phyloP scores from a whole-genome alignment of 2,329 filamentous ascomycete species.

The Venturia asperata region DNA sequence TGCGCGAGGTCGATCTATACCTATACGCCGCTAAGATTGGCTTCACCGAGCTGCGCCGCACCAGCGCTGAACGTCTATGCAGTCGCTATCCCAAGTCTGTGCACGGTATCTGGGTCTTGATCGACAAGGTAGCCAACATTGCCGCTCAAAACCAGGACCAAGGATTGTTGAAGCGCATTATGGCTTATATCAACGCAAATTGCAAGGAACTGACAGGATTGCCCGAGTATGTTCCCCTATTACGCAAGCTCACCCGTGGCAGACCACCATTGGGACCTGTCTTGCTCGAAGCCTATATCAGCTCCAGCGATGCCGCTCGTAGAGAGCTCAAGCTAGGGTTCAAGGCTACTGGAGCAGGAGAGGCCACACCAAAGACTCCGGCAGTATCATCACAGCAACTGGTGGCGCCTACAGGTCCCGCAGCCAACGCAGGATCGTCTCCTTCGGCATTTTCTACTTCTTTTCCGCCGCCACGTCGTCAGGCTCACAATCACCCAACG shows the following conservation, averaged over 20 bases:
- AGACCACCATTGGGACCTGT: slow-evolving; percentile 17
- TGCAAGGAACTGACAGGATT: slow-evolving; percentile 16
- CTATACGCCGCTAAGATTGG: slow-evolving; percentile 16
- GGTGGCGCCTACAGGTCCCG: neutral
- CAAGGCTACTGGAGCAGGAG: slow-evolving; percentile 3
- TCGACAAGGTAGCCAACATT: slow-evolving; percentile 12
- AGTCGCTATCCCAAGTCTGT: slow-evolving; percentile 18
- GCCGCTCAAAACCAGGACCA: slow-evolving; percentile 16
- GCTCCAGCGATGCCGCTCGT: slow-evolving; percentile 15
- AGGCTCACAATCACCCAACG: slow-evolving; percentile 1
- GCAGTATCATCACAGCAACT: neutral
- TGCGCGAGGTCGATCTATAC: slow-evolving; percentile 17
- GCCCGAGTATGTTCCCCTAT: slow-evolving; percentile 15
- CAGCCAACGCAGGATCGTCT: neutral
- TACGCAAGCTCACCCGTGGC: slow-evolving; percentile 16
- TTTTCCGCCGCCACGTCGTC: slow-evolving; percentile 11
- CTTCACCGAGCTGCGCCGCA: slow-evolving; percentile 16
- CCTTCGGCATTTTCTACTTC: neutral
- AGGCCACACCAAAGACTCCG: slow-evolving; percentile 1
- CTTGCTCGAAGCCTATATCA: slow-evolving; percentile 19
- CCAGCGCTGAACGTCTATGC: slow-evolving; percentile 15
- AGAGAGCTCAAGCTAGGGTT: slow-evolving; percentile 13
- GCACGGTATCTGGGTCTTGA: slow-evolving; percentile 15
- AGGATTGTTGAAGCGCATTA: slow-evolving; percentile 14
- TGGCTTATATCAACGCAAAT: slow-evolving; percentile 16